phyloP scores from a whole-genome alignment of 306 rosid species.

The Vigna mungo region DNA sequence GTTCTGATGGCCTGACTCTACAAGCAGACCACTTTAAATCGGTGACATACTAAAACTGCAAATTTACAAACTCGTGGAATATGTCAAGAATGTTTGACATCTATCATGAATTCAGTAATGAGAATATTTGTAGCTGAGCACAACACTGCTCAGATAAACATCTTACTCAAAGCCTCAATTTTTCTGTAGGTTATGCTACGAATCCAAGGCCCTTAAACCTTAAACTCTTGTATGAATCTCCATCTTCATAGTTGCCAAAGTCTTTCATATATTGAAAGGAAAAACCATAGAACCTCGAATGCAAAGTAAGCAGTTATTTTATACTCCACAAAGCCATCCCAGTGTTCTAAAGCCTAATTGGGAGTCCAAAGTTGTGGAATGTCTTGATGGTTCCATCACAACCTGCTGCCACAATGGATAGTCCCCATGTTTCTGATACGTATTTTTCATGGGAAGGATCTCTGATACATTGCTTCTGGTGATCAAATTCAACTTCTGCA shows the following conservation, averaged over 20 bases:
- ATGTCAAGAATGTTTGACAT: slow-evolving; percentile 37
- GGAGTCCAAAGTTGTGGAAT: slow-evolving; percentile 91
- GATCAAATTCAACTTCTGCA: slow-evolving; percentile 46
- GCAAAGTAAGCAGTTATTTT: background rate
- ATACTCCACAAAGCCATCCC: slow-evolving; percentile 11
- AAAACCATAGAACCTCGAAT: slow-evolving; percentile 37
- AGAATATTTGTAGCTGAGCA: slow-evolving; percentile 29
- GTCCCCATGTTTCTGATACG: slow-evolving; percentile 77
- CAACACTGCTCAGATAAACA: background rate
- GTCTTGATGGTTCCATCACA: slow-evolving; percentile 80
- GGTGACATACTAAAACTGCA: slow-evolving; percentile 24
- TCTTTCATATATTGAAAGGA: background rate
- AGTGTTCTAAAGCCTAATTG: slow-evolving; percentile 60
- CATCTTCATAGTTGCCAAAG: background rate
- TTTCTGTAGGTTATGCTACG: background rate
- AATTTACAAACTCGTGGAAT: slow-evolving; percentile 46
- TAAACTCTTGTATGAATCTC: slow-evolving; percentile 9
- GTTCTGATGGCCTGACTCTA: slow-evolving; percentile 41
- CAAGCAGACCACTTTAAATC: slow-evolving; percentile 47
- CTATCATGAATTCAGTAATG: slow-evolving; percentile 44
- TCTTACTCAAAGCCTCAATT: slow-evolving; percentile 24
- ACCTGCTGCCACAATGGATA: slow-evolving; percentile 73
- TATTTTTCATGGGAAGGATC: slow-evolving; percentile 35
- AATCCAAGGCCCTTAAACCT: slow-evolving; percentile 37
- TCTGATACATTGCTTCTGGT: slow-evolving; percentile 19